Base-by-base conservation (phyloP, 1,284 basidiomycete genomes). In the Ganoderma sinense region DNA sequence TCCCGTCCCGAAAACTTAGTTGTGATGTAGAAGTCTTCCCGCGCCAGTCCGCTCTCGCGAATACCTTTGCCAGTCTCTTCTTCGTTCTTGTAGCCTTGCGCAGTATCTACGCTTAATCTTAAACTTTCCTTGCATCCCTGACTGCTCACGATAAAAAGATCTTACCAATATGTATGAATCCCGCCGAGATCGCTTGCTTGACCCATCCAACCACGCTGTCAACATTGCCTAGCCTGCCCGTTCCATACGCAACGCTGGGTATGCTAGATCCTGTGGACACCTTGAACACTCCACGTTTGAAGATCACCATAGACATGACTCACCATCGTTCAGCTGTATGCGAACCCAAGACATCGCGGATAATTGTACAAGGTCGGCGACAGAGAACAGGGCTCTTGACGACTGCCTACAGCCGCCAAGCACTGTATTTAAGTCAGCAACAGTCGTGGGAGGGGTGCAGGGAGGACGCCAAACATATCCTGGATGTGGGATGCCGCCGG, bases 221-320 rank as follows among this genome's bases (percentile, higher is more conserved):
- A 29, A 81, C 82, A 60, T 84, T 85, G 70, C 85, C 84, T 10
- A 83, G 77, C 56, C 81, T 84, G 66, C 88, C 88, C 8, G 87
- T 85, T n/a, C 89, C 88, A 75, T 84, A 90, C 2, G 86, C 89
- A 66, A 90, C 85, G 41, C 81, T 80, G 26, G 89, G 88, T 26
- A 90, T 87, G 58, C 72, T 75, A 26, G 75, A 75, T 56, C 81
- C 87, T 89, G 67, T 23, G 59, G 13, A 62, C n/a, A 36, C 2
- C 23, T 39, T 60, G 16, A 61, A 23, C 59, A 61, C 23, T n/a
- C 36, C 26, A 13, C 14, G 55, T 20, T 10, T 55, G 11, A 43
- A 31, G 41, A 20, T 56, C 6, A 8, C 26, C 10, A 31, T 2
- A 58, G 53, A 8, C 62, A 74, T n/a, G 40, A 82, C 86, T 81